phyloP scores from a whole-genome alignment of 140 eudicot species.

The Erigeron philadelphicus region DNA sequence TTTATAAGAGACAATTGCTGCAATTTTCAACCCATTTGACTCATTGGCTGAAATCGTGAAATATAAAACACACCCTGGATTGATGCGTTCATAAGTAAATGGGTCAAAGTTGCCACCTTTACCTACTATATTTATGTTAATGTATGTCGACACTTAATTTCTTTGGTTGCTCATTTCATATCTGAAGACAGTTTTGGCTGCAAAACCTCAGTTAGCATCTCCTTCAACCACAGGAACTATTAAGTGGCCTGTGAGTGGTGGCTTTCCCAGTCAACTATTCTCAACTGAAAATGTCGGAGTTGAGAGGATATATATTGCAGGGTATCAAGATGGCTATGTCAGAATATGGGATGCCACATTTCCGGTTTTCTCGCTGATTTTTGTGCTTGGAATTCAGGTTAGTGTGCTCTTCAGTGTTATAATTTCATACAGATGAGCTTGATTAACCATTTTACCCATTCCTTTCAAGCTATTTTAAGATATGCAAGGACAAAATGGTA shows the following conservation, averaged over 20 bases:
- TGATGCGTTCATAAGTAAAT: background rate
- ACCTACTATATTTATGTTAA: background rate
- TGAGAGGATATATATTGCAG: constrained; percentile 79
- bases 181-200: constrained; percentile 52
- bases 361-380: constrained; percentile 62
- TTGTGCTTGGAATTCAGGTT: constrained; percentile 54
- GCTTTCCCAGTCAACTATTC: constrained; percentile 53
- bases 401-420: constrained; percentile 17
- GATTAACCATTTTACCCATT: too few relatives aligned
- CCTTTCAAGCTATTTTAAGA: too few relatives aligned
- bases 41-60: background rate
- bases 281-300: constrained; percentile 37
- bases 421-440: background rate
- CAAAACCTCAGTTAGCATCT: constrained; percentile 38
- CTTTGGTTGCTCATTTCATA: constrained; percentile 30
- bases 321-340: constrained; percentile 86
- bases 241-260: constrained; percentile 87
- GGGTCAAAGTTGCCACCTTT: constrained; percentile 7
- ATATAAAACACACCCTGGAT: background rate
- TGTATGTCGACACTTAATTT: constrained; percentile 18
- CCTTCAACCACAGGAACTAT: constrained; percentile 27
- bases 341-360: constrained; percentile 87
- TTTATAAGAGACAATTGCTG: background rate
- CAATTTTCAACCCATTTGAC: constrained; percentile 1
- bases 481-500: background rate